A percentile compares a stretch with the other conserved stretches of the same genome.
phyloP scores from a whole-genome alignment of 2,329 filamentous ascomycete genomes.

The Dothiorella sarmentorum region DNA sequence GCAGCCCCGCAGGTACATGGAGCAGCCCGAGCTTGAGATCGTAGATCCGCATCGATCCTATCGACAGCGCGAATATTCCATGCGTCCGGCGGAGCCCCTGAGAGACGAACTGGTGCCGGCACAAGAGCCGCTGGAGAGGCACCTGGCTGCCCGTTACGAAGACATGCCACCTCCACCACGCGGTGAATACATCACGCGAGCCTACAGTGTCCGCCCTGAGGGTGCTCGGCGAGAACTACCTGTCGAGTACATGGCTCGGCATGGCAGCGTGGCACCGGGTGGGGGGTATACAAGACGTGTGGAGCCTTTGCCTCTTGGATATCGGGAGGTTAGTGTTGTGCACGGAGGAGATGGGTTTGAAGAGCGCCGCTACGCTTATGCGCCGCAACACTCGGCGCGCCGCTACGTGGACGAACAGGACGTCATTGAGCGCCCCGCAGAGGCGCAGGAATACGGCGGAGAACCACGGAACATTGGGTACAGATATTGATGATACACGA shows the following conservation, averaged over 20 bases:
- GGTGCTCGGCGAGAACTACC: constrained; percentile 33
- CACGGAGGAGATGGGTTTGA: constrained; percentile 31
- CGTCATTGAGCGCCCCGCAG: constrained; percentile 18
- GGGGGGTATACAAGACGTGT: constrained; percentile 23
- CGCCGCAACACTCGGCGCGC: constrained; percentile 25
- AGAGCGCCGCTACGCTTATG: constrained; percentile 32
- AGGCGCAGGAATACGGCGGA: constrained; percentile 30
- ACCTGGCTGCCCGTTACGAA: constrained; percentile 32
- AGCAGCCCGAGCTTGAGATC: constrained; percentile 58
- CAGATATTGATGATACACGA: constrained; percentile 28
- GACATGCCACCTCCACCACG: constrained; percentile 35
- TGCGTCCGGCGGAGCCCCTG: constrained; percentile 42
- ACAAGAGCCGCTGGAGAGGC: constrained; percentile 27
- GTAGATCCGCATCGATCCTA: constrained; percentile 52
- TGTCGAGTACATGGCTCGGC: constrained; percentile 32
- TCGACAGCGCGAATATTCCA: constrained; percentile 57
- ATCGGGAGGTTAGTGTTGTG: constrained; percentile 41
- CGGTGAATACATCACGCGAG: constrained; percentile 30
- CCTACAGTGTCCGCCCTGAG: constrained; percentile 41
- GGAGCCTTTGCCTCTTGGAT: constrained; percentile 31
- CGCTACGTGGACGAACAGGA: constrained; percentile 42
- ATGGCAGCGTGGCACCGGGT: constrained; percentile 43
- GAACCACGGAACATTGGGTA: constrained; percentile 35
- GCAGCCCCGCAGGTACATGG: constrained; percentile 49
- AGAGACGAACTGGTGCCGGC: constrained; percentile 7